Base-by-base conservation (phyloP, 768 basidiomycete genomes). In the Boletellus ananiceps region DNA sequence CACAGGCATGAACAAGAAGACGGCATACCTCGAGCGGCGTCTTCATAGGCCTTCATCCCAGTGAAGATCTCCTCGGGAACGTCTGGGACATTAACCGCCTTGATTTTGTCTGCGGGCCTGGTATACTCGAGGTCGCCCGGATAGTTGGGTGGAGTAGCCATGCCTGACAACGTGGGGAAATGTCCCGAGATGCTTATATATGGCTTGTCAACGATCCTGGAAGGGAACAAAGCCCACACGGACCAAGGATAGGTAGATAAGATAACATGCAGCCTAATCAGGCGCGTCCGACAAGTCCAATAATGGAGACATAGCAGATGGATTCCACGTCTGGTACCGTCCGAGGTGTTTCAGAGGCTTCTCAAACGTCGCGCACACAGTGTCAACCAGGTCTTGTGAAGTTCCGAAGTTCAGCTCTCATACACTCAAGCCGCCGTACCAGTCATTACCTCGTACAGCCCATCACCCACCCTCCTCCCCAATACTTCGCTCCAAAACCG, bases 401-500 rank as follows among this genome's bases (percentile, higher is more conserved):
- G 23, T 29, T 9, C 29, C 29, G 29, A 29, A 11, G 4, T 27
- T 19, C 19, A 19, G 19, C 19, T 19, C 19, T 19, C 8, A 12
- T 18, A 25, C 14, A 2, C 15, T 59, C 43, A 58, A 36, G 43
- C 32, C 16, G 33, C 40, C 7, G 46, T 50, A 2, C 68, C 60
- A 8, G 60, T 77, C 75, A 84, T 76, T 8, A 91, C 82, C 54
- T 89, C 84, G 50, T 85, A 86, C 50, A 87, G 57, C 9, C 82
- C 86, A 5, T 82, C 77, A 9, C 70, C 73, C 55, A 76, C 75
- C 59, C 85, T 77, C 53, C 72, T 75, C 2, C 69, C 71, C 15
- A 93, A 69, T 35, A 68, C 67, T 60, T 83, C 79, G 57, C 89
- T 86, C 91, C 91, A 94, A 66, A 93, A 92, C 50, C 75, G 71